Percentiles rank a stretch among this genome's conserved stretches.
These are phyloP conservation scores for Bipolaris zeicola DNA, from an alignment of 2,329 filamentous ascomycete genomes.

Conservation along the genomic window DNA sequence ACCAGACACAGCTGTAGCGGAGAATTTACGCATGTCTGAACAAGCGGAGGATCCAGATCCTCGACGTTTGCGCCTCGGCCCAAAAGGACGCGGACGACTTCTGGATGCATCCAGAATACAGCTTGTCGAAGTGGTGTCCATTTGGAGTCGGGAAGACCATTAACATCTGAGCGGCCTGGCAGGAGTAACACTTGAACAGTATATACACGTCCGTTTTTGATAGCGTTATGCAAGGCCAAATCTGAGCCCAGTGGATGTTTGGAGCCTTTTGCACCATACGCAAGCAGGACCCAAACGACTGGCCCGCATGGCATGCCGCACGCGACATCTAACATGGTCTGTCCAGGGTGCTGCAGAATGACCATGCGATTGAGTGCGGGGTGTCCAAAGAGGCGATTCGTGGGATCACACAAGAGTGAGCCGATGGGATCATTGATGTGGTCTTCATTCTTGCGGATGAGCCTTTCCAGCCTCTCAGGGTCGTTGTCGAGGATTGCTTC, in stretches of 20 bases:
- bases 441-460: slow-evolving; percentile 31
- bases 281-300: slow-evolving; percentile 34
- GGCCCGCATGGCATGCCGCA: slow-evolving; percentile 37
- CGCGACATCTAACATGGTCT: slow-evolving; percentile 43
- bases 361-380: slow-evolving; percentile 32
- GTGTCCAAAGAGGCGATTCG: slow-evolving; percentile 33
- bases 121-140: slow-evolving; percentile 43
- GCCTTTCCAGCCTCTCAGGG: slow-evolving; percentile 30
- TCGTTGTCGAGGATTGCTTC: slow-evolving; percentile 33
- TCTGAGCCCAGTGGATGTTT: slow-evolving; percentile 41
- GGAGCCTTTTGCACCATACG: slow-evolving; percentile 38
- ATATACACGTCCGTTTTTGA: slow-evolving; percentile 40
- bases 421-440: slow-evolving; percentile 41
- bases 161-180: slow-evolving; percentile 30
- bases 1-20: slow-evolving; percentile 38
- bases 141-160: slow-evolving; percentile 30
- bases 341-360: slow-evolving; percentile 38
- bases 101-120: slow-evolving; percentile 38
- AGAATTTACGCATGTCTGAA: slow-evolving; percentile 16
- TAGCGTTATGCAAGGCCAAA: slow-evolving; percentile 44
- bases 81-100: slow-evolving; percentile 38
- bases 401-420: slow-evolving; percentile 32
- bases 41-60: slow-evolving; percentile 19
- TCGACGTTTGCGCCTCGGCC: slow-evolving; percentile 38
- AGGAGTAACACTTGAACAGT: slow-evolving; percentile 37